Base-by-base conservation (phyloP, 1,139 yeast genomes). In the Yamadazyma pseudoaaseri region DNA sequence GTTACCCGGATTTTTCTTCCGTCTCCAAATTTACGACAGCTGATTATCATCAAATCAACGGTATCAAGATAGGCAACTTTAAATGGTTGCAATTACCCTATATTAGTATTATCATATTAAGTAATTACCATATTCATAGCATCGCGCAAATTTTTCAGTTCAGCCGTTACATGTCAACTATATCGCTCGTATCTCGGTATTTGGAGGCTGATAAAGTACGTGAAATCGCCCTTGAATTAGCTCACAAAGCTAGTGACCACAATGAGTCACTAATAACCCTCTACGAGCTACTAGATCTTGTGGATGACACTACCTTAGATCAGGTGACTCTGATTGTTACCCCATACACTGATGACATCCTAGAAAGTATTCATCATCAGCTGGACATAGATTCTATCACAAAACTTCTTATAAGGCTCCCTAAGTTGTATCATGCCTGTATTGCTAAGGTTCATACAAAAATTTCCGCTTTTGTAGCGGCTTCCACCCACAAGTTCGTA, bases 281-380 rank as follows among this genome's bases (percentile, higher is more conserved):
- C 21, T 60, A 65, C 46, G 74, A 69, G 21, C 42, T 70, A 17
- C 38, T 67, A 13, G 56, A 53, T 8, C 55, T 51, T 9, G 49
- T 60, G 3, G 60, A 63, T 22, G 42, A 47, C 6, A 36, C 45
- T 5, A 38, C 56, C 6, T 44, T 46, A 16, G 31, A 36, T 6
- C 43, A 48, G 7, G 47, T 61, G 4, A 52, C 52, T 34, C 31
- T 48, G 4, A 42, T 49, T n/a, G 44, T 67, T 12, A 38, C 46
- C 6, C 32, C 39, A 4, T 62, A 49, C 37, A 48, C 53, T 28
- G 37, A 42, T 21, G 10, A 27, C 6, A 26, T 45, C 10, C 36
- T 41, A 18, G 37, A 27, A 9, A 11, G 20, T 6, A 30, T 30
- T 3, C 36, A 40, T 12, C 37, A 41, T 1, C 43, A 39, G 2